phyloP scores from a whole-genome alignment of 2,329 filamentous ascomycete species.

The Lojkania enalia region DNA sequence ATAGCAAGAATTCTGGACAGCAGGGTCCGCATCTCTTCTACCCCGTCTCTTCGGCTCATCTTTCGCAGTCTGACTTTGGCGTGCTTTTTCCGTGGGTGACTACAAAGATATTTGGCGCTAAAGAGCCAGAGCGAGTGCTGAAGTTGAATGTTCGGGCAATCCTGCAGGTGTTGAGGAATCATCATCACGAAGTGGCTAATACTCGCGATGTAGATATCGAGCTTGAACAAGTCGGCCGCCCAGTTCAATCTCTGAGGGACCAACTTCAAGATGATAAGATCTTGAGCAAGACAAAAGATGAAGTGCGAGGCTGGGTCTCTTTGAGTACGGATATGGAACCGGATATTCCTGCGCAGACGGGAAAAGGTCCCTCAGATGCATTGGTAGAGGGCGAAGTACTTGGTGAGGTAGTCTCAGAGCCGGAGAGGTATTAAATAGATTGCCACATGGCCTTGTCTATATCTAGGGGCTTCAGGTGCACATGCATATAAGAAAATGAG shows the following conservation, averaged over 20 bases:
- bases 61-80: conserved; percentile 83
- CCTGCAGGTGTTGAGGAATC: conserved; percentile 67
- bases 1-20: conserved; percentile 38
- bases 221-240: conserved; percentile 26
- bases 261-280: conserved; percentile 38
- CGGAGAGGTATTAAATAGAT: conserved; percentile 10
- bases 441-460: neutral
- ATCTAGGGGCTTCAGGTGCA: no score
- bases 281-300: conserved; percentile 27
- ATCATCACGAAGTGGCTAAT: conserved; percentile 46
- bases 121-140: conserved; percentile 78
- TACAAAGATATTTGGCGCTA: conserved; percentile 54
- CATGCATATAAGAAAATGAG: no score
- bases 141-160: conserved; percentile 81
- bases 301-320: conserved; percentile 42
- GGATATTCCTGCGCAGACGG: conserved; percentile 8
- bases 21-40: conserved; percentile 71
- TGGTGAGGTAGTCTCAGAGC: conserved; percentile 31
- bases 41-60: conserved; percentile 71
- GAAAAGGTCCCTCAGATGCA: conserved; percentile 26
- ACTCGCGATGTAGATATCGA: conserved; percentile 47
- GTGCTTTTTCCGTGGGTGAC: conserved; percentile 74
- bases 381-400: conserved; percentile 42
- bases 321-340: conserved; percentile 21
- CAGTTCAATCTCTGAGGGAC: no score